Evolutionary conservation across 768 basidiomycete species (phyloP), one percentile per base, ranked within the genome.

Genomic region (Xerocomellus chrysenteron): DNA sequence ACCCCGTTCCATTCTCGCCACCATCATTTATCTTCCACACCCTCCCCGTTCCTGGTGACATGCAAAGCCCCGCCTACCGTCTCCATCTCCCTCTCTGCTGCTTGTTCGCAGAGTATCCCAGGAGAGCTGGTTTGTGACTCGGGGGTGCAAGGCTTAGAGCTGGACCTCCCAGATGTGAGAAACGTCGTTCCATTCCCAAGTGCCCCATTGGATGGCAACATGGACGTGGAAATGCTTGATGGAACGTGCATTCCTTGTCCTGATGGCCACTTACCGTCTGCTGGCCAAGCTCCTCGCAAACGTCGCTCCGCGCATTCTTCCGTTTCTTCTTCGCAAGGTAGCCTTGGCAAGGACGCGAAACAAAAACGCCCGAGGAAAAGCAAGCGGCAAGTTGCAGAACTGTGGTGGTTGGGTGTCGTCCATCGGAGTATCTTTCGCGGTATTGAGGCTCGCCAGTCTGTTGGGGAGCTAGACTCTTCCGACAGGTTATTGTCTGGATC

Each of bases 141-240:
- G 30, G 49, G 43, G 47, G 21, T 11, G 13, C 57, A 56, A 36
- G 57, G 55, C 50, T 35, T 32, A 36, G 65, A 60, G 21, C 53
- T 44, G 30, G 70, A 71, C 47, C 59, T 73, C 14, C 68, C 59
- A 4, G 68, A 72, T 48, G 68, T 72, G 47, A 59, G 36, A 54
- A 72, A 63, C 33, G 67, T 68, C 43, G 69, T 76, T 43, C 75
- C 76, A n/a, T 76, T 76, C 52, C 75, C 76, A 43, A 69, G 69
- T 19, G 49, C 68, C 10, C 56, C 65, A 32, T 68, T 62, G 35
- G 63, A 65, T 56, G 57, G 55, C 46, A 45, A 64, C 17, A 47
- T 37, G 48, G 70, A 67, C 44, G 58, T 67, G 39, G 65, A 62
- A 24, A 68, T 72, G 70, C 45, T 66, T 37, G 70, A 72, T 44